These are phyloP conservation scores for Echinosophora koreensis DNA, from an alignment of 306 rosid species.

Conservation along the genomic window DNA sequence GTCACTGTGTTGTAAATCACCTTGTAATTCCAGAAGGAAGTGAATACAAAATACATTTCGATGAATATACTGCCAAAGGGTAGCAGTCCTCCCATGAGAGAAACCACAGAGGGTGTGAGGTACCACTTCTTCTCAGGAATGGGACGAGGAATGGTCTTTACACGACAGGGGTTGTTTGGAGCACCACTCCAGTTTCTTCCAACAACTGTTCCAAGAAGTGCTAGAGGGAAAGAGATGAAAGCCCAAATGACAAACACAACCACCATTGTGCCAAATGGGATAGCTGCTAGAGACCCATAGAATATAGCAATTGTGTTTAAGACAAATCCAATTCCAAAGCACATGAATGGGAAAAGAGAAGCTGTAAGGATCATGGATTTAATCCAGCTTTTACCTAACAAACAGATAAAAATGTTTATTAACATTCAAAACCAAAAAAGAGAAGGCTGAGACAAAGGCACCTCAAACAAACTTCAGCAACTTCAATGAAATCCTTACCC, in stretches of 20 bases:
- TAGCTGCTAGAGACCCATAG: constrained; percentile 98
- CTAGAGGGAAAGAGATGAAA: constrained; percentile 95
- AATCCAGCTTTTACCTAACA: constrained; percentile 94
- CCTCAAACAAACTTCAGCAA: constrained; percentile 32
- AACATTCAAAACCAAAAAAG: constrained; percentile 24
- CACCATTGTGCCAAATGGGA: constrained; percentile 97
- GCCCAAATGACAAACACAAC: constrained; percentile 99
- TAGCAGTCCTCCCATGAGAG: constrained; percentile 98
- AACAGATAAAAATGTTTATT: constrained; percentile 17
- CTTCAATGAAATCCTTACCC: constrained; percentile 60
- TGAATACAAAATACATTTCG: constrained; percentile 99
- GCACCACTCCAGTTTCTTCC: constrained; percentile 99
- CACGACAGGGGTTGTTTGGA: constrained; percentile 97
- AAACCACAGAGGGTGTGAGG: constrained; percentile 94
- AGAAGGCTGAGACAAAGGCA: constrained; percentile 38
- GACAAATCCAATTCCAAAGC: constrained; percentile 96
- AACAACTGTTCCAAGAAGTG: constrained; percentile 99
- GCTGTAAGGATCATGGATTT: constrained; percentile 99
- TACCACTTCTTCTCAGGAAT: constrained; percentile 99
- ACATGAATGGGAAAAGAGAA: constrained; percentile 94
- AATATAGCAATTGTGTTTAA: constrained; percentile 94
- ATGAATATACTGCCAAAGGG: constrained; percentile 99
- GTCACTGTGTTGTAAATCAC: constrained; percentile 44
- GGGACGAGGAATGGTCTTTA: constrained; percentile 99
- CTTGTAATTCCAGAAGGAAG: constrained; percentile 99